phyloP scores from a whole-genome alignment of 805 yeast genomes.

The Pichia nakasei region DNA sequence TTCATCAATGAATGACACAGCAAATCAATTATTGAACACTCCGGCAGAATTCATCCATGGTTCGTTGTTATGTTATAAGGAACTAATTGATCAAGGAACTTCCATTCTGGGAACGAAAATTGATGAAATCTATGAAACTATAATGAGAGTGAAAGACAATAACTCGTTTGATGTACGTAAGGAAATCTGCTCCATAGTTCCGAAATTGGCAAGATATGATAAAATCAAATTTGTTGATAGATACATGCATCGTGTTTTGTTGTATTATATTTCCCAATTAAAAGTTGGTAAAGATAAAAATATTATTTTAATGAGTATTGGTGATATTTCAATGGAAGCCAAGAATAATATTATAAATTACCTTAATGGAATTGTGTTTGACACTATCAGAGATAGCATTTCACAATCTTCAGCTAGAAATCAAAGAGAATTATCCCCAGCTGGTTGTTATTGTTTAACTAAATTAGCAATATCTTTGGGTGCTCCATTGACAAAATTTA shows the following conservation, averaged over 20 bases:
- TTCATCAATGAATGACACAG: background rate
- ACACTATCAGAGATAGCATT: conserved; percentile 73
- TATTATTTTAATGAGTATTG: conserved; percentile 70
- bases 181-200: conserved; percentile 78
- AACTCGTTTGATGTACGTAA: conserved; percentile 67
- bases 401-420: conserved; percentile 48
- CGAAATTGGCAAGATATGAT: conserved; percentile 73
- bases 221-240: conserved; percentile 67
- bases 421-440: conserved; percentile 71
- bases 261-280: conserved; percentile 68
- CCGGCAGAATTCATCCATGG: conserved; percentile 76
- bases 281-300: conserved; percentile 66
- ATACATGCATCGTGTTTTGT: conserved; percentile 71
- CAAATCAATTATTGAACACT: conserved; percentile 10
- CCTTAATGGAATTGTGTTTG: conserved; percentile 80
- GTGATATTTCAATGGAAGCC: conserved; percentile 73
- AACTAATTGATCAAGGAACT: conserved; percentile 64
- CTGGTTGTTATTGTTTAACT: conserved; percentile 82
- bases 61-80: conserved; percentile 71
- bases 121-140: conserved; percentile 67
- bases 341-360: conserved; percentile 81
- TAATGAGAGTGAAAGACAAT: conserved; percentile 68
- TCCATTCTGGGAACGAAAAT: conserved; percentile 62
- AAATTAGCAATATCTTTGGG: conserved; percentile 85
- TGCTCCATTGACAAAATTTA: conserved; percentile 82